Evolutionary conservation across 176 grass and related monocot species (phyloP).

Genomic region (Thalia dealbata): DNA sequence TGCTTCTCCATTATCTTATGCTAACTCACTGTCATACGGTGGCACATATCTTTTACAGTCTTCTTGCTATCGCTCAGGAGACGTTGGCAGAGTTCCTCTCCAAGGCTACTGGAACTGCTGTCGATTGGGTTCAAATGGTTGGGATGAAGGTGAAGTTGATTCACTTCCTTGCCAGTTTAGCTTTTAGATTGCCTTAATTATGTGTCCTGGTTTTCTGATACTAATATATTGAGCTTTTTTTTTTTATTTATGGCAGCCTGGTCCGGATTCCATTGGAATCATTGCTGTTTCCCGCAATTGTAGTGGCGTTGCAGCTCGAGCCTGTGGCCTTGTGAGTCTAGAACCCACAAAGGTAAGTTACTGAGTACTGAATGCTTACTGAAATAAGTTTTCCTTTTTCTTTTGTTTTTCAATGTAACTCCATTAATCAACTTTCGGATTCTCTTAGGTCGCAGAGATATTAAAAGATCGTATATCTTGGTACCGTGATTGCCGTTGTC

Average conservation of each 20-base stretch:
- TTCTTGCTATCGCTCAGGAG: conserved; percentile 92
- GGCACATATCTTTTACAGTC: conserved; percentile 26
- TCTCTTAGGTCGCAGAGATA: conserved; percentile 80
- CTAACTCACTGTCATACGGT: background rate
- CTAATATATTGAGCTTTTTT: background rate
- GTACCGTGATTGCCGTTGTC: conserved; percentile 76
- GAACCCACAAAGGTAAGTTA: conserved; percentile 79
- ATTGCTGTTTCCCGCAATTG: conserved; percentile 99
- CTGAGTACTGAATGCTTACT: background rate
- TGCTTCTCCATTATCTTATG: background rate
- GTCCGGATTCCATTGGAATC: conserved; percentile 99
- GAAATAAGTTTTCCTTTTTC: too few species aligned
- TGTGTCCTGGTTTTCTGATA: background rate
- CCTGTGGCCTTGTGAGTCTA: conserved; percentile 96
- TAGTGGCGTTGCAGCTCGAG: conserved; percentile 87
- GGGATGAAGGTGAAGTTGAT: conserved; percentile 82
- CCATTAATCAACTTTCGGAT: background rate
- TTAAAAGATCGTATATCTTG: conserved; percentile 84
- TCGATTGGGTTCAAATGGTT: conserved; percentile 99
- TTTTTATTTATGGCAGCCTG: conserved; percentile 47
- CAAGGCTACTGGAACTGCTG: conserved; percentile 89
- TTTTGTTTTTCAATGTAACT: background rate
- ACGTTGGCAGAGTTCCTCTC: conserved; percentile 95
- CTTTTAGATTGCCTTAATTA: background rate
- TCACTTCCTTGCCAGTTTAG: background rate